Percentiles rank a stretch among this genome's conserved stretches.
These are phyloP conservation scores for Cenchrus americanus DNA, from an alignment of 176 grass and related monocot genomes.

Conservation along the genomic window DNA sequence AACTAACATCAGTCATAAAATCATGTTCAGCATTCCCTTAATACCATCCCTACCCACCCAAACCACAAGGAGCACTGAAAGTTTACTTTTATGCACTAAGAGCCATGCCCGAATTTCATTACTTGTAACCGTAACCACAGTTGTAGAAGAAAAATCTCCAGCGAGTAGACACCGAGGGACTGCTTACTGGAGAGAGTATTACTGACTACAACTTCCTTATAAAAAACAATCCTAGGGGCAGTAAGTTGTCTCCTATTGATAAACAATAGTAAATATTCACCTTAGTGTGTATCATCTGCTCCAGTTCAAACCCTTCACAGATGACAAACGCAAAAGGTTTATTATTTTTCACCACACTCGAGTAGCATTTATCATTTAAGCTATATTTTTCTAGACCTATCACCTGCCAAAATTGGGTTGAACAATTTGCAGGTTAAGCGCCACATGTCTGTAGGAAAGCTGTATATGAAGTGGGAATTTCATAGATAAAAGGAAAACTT, in stretches of 20 bases:
- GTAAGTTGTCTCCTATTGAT: not conserved
- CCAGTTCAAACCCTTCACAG: no score
- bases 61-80: not conserved
- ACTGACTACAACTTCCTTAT: no score
- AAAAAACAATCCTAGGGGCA: not conserved
- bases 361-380: not conserved
- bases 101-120: no score
- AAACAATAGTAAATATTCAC: not conserved
- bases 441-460: not conserved
- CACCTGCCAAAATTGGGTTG: not conserved
- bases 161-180: no score
- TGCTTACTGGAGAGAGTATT: no score
- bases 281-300: no score
- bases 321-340: not conserved
- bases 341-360: not conserved
- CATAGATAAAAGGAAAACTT: constrained; percentile 10
- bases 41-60: not conserved
- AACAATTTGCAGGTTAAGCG: not conserved
- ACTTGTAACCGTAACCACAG: no score
- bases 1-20: not conserved
- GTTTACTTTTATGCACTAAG: not conserved
- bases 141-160: no score
- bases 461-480: not conserved
- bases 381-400: not conserved
- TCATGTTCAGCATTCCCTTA: not conserved